These are phyloP conservation scores for Citrus cavaleriei DNA, from an alignment of 345 rosid species.

Conservation along the genomic window DNA sequence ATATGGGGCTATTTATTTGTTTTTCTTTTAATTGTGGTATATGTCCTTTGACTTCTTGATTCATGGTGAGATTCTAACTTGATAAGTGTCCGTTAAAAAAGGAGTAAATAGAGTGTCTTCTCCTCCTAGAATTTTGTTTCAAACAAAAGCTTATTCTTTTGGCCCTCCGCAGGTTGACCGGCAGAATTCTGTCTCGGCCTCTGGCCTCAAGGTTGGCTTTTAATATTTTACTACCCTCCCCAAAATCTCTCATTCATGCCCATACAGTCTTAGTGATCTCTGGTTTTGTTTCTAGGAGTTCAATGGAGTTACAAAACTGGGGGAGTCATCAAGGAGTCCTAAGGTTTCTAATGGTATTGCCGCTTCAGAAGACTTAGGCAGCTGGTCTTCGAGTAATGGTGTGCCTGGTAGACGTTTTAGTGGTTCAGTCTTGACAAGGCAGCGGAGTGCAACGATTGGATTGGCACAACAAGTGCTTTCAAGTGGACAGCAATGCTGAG, in stretches of 20 bases:
- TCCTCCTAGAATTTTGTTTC: not conserved
- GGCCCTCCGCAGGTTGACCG: conserved; percentile 28
- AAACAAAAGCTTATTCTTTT: not conserved
- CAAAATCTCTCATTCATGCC: not conserved
- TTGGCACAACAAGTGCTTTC: conserved; percentile 30
- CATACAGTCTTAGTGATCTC: conserved; percentile 1
- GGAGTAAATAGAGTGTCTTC: not conserved
- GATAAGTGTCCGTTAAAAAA: not conserved
- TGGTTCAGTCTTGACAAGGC: conserved; percentile 30
- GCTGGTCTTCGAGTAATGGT: conserved; percentile 23
- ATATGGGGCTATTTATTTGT: not conserved
- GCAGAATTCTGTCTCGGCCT: conserved; percentile 25
- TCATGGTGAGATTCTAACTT: not conserved
- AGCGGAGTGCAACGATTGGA: conserved; percentile 34
- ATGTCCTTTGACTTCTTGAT: not conserved
- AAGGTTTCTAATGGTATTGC: conserved; percentile 22
- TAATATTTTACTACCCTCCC: not conserved
- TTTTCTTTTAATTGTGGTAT: not conserved
- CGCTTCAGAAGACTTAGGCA: conserved; percentile 17
- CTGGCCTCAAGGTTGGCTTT: conserved; percentile 40
- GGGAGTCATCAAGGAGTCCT: conserved; percentile 23
- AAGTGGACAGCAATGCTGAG: conserved; percentile 27
- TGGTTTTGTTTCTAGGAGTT: conserved; percentile 41
- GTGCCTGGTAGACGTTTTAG: conserved; percentile 12
- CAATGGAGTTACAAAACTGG: conserved; percentile 20